Base-by-base conservation (phyloP, 495 filamentous ascomycete genomes). In the Pseudoneurospora amorphoporcata region DNA sequence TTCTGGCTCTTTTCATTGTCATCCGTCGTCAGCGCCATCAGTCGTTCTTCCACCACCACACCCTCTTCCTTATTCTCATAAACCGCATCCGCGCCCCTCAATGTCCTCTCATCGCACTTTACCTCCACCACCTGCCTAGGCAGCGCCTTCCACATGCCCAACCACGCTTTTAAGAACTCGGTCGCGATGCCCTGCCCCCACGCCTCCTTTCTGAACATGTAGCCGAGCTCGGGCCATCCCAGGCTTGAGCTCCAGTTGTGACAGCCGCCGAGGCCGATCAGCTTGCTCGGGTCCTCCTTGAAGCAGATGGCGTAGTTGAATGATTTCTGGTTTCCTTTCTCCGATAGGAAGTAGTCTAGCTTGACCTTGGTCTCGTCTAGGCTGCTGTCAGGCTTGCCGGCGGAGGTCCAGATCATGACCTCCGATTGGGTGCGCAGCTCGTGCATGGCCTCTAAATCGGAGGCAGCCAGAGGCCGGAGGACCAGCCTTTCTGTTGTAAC, bases 151-250 rank as follows among this genome's bases (percentile, higher is more conserved):
- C 81, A 87, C n/a, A 75, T 72, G 10, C 39, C 39, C 37, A 85
- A 35, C 65, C 81, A 84, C 16, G 76, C 84, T 39, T 47, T 75
- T 43, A 86, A 16, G 71, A 86, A 85, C 74, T 87, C 86, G 0
- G 82, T 84, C 19, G 76, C 85, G 32, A 82, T 74, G 39, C 85
- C 85, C 71, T 75, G 78, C 0, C 84, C 84, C 84, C 85, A 87
- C 39, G 39, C 47, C 72, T 85, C 83, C 45, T 72, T 77, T 40
- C 73, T 76, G 37, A 87, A 72, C 76, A 86, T 84, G 72, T 86
- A 87, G 17, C 86, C 86, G 14, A 86, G 69, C 75, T 84, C 84
- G 2, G 84, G 85, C 83, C 83, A 85, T 10, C 83, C 82, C 9
- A 81, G 71, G 23, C 29, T 41, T 37, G 53, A 71, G 19, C 37